phyloP scores from a whole-genome alignment of 1,139 yeast species.

The Debaryomyces udenii region DNA sequence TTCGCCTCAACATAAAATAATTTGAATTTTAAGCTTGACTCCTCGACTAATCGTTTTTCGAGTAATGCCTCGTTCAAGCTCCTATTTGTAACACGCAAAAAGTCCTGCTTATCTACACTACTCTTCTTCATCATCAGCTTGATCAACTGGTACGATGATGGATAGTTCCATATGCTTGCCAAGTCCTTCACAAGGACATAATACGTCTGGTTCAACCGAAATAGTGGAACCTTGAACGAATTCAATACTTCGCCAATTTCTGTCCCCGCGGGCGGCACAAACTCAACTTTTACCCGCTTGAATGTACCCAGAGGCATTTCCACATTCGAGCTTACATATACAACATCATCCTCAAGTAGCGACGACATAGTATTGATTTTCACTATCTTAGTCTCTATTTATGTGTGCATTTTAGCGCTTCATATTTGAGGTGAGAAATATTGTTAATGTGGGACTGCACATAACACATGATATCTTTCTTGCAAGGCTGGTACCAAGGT shows the following conservation, averaged over 20 bases:
- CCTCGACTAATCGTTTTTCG: conserved; percentile 23
- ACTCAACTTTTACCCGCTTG: conserved; percentile 8
- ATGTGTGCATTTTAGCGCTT: too few species aligned
- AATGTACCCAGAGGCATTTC: background rate
- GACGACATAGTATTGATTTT: background rate
- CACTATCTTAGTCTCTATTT: too few species aligned
- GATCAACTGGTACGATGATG: conserved; percentile 48
- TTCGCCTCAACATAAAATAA: conserved; percentile 35
- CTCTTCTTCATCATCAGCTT: conserved; percentile 28
- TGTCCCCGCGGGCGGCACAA: conserved; percentile 5
- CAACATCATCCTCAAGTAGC: conserved; percentile 1
- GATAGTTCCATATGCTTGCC: conserved; percentile 42
- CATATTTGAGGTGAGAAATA: too few species aligned
- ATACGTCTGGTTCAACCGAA: conserved; percentile 11
- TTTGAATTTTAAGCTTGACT: conserved; percentile 20
- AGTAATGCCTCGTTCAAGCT: conserved; percentile 28
- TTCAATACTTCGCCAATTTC: conserved; percentile 6
- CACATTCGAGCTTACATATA: conserved; percentile 3
- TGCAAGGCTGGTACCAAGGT: too few species aligned
- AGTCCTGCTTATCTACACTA: conserved; percentile 22
- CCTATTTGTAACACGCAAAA: conserved; percentile 23
- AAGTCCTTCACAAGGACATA: conserved; percentile 37
- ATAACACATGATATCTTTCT: too few species aligned
- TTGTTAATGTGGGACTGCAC: too few species aligned
- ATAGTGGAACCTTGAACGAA: conserved; percentile 11